Percentiles rank a stretch among this genome's conserved stretches.
phyloP scores from a whole-genome alignment of 768 basidiomycete genomes.

The Pleurotus cornucopiae region DNA sequence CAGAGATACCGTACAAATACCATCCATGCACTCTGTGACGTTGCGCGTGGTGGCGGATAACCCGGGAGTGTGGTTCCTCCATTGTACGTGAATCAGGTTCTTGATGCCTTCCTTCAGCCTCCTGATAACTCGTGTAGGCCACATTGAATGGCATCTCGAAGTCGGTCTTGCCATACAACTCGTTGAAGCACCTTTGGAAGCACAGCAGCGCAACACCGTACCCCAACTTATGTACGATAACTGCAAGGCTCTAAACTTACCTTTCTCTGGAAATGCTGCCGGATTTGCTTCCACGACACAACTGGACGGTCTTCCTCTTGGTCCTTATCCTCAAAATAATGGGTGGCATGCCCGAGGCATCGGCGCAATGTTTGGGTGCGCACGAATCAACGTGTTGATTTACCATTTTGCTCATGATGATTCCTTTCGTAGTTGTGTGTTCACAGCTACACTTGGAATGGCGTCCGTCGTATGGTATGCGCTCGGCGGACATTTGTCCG shows the following conservation, averaged over 20 bases:
- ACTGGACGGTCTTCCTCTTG: conserved; percentile 56
- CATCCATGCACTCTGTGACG: conserved; percentile 61
- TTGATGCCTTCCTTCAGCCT: neutral
- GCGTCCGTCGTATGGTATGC: conserved; percentile 82
- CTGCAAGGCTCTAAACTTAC: conserved; percentile 58
- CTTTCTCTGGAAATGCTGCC: conserved; percentile 81
- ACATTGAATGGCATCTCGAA: conserved; percentile 86
- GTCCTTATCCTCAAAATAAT: conserved; percentile 68
- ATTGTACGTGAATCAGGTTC: conserved; percentile 46
- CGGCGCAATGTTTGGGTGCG: conserved; percentile 70
- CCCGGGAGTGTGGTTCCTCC: conserved; percentile 87
- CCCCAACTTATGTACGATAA: conserved; percentile 68
- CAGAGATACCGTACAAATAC: conserved; percentile 85
- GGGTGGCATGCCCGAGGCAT: conserved; percentile 77
- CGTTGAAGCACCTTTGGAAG: conserved; percentile 72
- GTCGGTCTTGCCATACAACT: conserved; percentile 82
- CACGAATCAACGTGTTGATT: neutral
- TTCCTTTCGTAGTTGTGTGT: conserved; percentile 52
- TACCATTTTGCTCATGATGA: conserved; percentile 12
- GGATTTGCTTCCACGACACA: conserved; percentile 70
- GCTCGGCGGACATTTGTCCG: conserved; percentile 65
- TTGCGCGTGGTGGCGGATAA: conserved; percentile 86
- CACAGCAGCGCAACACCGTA: conserved; percentile 51
- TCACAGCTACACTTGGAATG: conserved; percentile 85
- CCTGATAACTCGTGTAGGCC: conserved; percentile 38